Evolutionary conservation across 192 early-diverging fungal genomes (phyloP).

Genomic region (Backusella mclennaniae): DNA sequence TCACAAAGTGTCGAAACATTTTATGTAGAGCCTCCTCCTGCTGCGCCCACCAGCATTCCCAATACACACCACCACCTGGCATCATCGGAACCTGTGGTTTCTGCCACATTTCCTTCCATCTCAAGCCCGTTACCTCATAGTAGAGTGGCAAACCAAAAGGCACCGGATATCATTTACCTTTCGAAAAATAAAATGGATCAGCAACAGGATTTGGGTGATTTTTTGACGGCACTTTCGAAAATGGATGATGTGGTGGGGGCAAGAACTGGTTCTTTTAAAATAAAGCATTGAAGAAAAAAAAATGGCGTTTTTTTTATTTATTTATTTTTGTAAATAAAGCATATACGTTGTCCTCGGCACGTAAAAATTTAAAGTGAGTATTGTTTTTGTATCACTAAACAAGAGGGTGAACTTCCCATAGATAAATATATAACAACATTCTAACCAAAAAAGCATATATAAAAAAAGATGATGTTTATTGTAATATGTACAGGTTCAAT

Average conservation of each 20-base stretch:
- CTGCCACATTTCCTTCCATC: slow-evolving; percentile 32
- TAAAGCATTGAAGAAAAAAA: background rate
- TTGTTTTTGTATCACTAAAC: too few species aligned
- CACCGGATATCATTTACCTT: background rate
- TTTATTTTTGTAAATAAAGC: too few species aligned
- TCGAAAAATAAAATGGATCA: background rate
- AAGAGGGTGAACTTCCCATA: too few species aligned
- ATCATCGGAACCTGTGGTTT: slow-evolving; percentile 24
- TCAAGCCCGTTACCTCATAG: slow-evolving; percentile 19
- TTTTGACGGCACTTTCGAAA: slow-evolving; percentile 30
- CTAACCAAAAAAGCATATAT: too few species aligned
- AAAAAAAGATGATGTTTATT: too few species aligned
- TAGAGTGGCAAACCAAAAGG: background rate
- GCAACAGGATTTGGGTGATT: slow-evolving; percentile 34
- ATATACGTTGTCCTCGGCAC: too few species aligned
- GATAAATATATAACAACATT: too few species aligned
- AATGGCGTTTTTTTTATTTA: too few species aligned
- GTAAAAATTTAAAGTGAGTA: too few species aligned
- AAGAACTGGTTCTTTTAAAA: background rate
- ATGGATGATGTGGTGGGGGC: slow-evolving; percentile 35
- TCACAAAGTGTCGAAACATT: slow-evolving; percentile 26
- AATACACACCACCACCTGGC: slow-evolving; percentile 4
- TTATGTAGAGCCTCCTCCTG: background rate
- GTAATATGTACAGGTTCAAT: too few species aligned
- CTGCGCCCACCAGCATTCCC: background rate